A percentile compares a stretch with the other conserved stretches of the same genome.
Evolutionary conservation across 2,329 filamentous ascomycete species (phyloP).

Genomic region (Aspergillus sojae): DNA sequence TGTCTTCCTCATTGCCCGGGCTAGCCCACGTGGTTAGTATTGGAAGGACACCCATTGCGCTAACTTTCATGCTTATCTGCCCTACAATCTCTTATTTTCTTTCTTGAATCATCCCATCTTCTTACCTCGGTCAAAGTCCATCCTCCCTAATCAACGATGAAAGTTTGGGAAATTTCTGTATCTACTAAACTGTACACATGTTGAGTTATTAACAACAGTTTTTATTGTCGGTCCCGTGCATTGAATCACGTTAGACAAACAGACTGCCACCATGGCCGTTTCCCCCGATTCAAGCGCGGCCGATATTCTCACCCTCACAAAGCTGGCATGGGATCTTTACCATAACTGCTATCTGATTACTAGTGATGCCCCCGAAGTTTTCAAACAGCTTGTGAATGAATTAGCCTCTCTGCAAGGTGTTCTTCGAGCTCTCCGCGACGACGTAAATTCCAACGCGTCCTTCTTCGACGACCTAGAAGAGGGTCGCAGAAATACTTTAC

Average conservation of each 20-base stretch:
- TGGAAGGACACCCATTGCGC: neutral
- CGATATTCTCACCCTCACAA: slow-evolving; percentile 29
- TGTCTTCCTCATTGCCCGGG: neutral
- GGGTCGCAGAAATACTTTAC: slow-evolving; percentile 24
- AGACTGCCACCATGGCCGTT: slow-evolving; percentile 18
- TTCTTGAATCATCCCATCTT: neutral
- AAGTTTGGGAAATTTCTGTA: no score
- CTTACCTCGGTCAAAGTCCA: neutral
- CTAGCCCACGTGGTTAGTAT: neutral
- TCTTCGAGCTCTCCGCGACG: slow-evolving; percentile 26
- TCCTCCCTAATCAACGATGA: neutral
- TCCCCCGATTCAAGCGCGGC: slow-evolving; percentile 19
- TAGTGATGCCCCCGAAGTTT: slow-evolving; percentile 32
- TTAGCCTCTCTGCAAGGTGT: slow-evolving; percentile 31
- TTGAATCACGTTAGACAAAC: neutral
- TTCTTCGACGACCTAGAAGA: slow-evolving; percentile 28
- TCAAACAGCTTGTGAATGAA: slow-evolving; percentile 30
- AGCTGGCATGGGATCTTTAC: slow-evolving; percentile 32
- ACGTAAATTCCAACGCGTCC: slow-evolving; percentile 26
- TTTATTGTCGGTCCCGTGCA: neutral
- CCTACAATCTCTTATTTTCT: neutral
- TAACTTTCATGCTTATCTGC: neutral
- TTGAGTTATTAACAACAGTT: neutral
- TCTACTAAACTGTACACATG: neutral
- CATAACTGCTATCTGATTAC: slow-evolving; percentile 29